These are phyloP conservation scores for Aspergillus ostianus DNA, from an alignment of 495 filamentous ascomycete species.

Conservation along the genomic window DNA sequence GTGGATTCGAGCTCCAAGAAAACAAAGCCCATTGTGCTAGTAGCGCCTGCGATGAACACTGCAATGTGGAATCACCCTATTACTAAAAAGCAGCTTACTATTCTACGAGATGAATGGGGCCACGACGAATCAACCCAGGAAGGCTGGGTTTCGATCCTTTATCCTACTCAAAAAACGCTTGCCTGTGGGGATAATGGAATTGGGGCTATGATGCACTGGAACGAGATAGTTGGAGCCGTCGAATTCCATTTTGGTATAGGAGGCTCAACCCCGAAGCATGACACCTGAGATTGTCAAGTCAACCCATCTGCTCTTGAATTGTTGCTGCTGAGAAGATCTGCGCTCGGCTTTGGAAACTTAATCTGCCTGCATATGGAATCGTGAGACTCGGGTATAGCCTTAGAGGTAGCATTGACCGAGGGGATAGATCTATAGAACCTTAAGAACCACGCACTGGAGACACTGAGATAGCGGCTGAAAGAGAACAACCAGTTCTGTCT, in stretches of 20 bases:
- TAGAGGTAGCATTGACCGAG: too few species aligned
- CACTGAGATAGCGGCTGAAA: too few species aligned
- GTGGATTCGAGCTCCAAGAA: slow-evolving; percentile 42
- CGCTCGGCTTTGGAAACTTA: too few species aligned
- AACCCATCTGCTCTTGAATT: neutral
- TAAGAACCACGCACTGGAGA: too few species aligned
- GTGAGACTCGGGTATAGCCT: too few species aligned
- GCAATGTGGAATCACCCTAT: slow-evolving; percentile 87
- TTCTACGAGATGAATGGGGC: slow-evolving; percentile 73
- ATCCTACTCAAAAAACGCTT: slow-evolving; percentile 66
- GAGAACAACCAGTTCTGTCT: too few species aligned
- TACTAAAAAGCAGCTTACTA: slow-evolving; percentile 65
- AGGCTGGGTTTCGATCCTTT: slow-evolving; percentile 76
- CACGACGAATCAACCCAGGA: slow-evolving; percentile 26
- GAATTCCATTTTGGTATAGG: slow-evolving; percentile 32
- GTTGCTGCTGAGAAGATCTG: too few species aligned
- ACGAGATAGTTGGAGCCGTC: slow-evolving; percentile 63
- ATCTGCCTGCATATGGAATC: too few species aligned
- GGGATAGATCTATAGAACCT: too few species aligned
- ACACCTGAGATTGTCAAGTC: neutral
- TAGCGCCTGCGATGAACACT: slow-evolving; percentile 76
- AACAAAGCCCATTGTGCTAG: slow-evolving; percentile 31
- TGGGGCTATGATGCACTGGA: slow-evolving; percentile 79
- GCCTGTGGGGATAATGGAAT: slow-evolving; percentile 80
- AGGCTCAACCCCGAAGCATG: neutral